Evolutionary conservation across 1,284 basidiomycete species (phyloP).

Genomic region (Leccinum variabile): DNA sequence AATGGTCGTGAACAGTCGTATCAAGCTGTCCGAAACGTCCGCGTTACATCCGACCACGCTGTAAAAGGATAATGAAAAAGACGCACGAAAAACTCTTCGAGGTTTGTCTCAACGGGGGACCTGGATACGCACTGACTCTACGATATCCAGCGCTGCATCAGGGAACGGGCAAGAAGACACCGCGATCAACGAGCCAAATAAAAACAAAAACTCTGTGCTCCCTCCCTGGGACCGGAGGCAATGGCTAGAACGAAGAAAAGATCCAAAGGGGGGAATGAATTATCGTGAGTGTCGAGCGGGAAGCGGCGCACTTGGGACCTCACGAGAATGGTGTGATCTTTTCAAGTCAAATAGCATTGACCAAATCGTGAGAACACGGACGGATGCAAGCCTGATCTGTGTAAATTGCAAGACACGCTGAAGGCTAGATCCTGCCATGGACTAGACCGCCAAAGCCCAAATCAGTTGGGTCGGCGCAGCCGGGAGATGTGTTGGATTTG

Average conservation of each 20-base stretch:
- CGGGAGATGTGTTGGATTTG: background rate
- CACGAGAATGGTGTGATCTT: background rate
- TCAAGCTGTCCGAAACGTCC: background rate
- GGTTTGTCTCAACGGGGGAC: background rate
- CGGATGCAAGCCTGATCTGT: background rate
- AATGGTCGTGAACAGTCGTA: background rate
- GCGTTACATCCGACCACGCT: background rate
- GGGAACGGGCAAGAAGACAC: background rate
- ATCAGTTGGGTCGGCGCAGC: background rate
- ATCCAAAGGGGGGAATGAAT: background rate
- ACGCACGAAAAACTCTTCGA: background rate
- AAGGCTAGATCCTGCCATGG: background rate
- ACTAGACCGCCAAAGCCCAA: background rate
- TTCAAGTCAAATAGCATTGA: background rate
- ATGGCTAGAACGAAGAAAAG: background rate
- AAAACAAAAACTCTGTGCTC: background rate
- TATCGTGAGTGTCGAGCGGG: background rate
- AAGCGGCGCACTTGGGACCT: background rate
- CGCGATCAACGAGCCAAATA: background rate
- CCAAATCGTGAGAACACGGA: background rate
- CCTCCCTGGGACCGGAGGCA: background rate
- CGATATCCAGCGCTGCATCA: background rate
- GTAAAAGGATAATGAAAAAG: background rate
- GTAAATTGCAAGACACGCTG: background rate
- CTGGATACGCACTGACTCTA: background rate